Conservation (phyloP, 345 rosid species). For the Luvunga scandens region DNA sequence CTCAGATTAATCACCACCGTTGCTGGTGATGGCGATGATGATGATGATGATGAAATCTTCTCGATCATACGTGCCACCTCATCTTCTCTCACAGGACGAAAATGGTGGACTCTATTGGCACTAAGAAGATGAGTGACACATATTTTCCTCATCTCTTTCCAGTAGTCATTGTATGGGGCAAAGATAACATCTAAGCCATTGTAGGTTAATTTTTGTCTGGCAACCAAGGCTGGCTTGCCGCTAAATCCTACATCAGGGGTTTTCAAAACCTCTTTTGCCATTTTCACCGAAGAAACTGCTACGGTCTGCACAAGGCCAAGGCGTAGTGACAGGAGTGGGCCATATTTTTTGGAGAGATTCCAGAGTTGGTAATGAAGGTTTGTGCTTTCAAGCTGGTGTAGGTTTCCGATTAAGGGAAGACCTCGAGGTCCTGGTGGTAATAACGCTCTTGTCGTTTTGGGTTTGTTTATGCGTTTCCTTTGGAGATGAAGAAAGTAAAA, state of each 20-base stretch:
- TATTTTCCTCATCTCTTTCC: slow-evolving; percentile 28
- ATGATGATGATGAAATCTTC: slow-evolving; percentile 1
- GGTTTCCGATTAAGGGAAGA: slow-evolving; percentile 49
- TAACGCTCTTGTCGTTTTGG: neutral
- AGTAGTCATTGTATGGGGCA: slow-evolving; percentile 21
- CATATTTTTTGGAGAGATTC: slow-evolving; percentile 45
- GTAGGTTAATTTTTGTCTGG: too few species aligned
- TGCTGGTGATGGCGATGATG: too few species aligned
- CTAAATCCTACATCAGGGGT: slow-evolving; percentile 26
- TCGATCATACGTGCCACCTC: slow-evolving; percentile 25
- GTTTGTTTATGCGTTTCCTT: neutral
- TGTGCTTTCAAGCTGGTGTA: slow-evolving; percentile 32
- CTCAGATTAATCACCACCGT: slow-evolving; percentile 1
- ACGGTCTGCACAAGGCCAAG: slow-evolving; percentile 33
- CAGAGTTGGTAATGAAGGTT: slow-evolving; percentile 28
- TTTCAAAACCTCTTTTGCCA: slow-evolving; percentile 25
- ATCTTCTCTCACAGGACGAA: slow-evolving; percentile 16
- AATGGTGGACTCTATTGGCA: slow-evolving; percentile 15
- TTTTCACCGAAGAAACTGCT: slow-evolving; percentile 28
- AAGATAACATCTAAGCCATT: slow-evolving; percentile 18
- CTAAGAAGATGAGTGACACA: slow-evolving; percentile 25
- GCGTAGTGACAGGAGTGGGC: slow-evolving; percentile 43
- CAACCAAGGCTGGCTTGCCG: slow-evolving; percentile 1
- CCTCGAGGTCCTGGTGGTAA: slow-evolving; percentile 49
- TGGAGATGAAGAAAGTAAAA: too few species aligned